Conservation (phyloP, 371 early-diverging fungal genomes). For the Cokeromyces recurvatus region DNA sequence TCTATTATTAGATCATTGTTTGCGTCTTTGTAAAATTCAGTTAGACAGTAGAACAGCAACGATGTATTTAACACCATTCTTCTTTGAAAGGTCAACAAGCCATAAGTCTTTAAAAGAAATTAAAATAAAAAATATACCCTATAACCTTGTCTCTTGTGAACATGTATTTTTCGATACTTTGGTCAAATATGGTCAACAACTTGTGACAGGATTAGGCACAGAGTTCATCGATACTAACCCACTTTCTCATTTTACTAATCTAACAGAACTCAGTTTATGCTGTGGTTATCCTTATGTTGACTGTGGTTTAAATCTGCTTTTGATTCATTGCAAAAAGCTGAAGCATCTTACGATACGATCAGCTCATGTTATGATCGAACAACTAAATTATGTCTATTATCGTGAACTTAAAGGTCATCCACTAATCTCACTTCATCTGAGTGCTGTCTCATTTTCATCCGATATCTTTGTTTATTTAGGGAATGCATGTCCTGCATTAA, state of each 20-base stretch:
- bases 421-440: not conserved
- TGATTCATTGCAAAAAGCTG: not conserved
- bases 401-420: too few species aligned
- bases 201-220: conserved; percentile 3
- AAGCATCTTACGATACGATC: conserved; percentile 1
- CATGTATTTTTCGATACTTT: conserved; percentile 2
- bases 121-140: not conserved
- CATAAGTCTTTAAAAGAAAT: conserved; percentile 2
- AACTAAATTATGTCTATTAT: too few species aligned
- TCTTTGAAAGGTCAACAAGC: not conserved
- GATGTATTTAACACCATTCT: not conserved
- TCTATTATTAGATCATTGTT: not conserved
- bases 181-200: not conserved
- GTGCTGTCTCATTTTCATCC: not conserved
- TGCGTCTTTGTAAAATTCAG: conserved; percentile 1
- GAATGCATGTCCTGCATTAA: not conserved
- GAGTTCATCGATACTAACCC: not conserved
- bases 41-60: conserved; percentile 1
- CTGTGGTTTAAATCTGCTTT: not conserved
- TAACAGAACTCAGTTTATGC: conserved; percentile 1
- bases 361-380: not conserved
- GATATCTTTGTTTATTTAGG: conserved; percentile 1
- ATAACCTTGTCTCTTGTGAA: not conserved
- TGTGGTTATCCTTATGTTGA: conserved; percentile 8
- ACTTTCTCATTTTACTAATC: not conserved